Evolutionary conservation across 2,329 filamentous ascomycete species (phyloP).

Genomic region (Lanzia echinophila): DNA sequence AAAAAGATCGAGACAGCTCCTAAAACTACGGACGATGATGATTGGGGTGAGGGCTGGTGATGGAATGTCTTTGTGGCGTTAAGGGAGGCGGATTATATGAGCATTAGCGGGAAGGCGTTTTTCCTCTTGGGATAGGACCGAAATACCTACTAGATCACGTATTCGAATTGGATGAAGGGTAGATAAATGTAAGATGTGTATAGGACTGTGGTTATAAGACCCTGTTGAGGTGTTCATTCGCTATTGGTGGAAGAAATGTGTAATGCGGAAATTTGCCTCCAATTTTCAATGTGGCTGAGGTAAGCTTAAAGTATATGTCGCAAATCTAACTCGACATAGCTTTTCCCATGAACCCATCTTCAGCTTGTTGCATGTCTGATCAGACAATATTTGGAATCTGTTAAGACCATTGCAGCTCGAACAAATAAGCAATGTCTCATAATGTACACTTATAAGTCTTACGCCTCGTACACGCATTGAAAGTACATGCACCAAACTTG

Average conservation of each 20-base stretch:
- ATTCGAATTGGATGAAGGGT: neutral
- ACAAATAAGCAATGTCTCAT: neutral
- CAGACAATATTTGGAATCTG: neutral
- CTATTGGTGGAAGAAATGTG: neutral
- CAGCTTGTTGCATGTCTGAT: constrained; percentile 1
- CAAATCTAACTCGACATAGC: neutral
- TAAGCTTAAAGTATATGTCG: neutral
- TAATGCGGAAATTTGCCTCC: neutral
- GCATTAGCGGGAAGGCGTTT: constrained; percentile 2
- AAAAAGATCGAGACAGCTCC: constrained; percentile 68
- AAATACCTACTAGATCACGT: neutral
- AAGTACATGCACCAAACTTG: neutral
- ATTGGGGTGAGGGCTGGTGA: constrained; percentile 61
- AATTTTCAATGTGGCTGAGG: neutral
- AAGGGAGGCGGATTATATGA: neutral
- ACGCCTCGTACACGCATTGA: neutral
- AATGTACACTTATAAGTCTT: neutral
- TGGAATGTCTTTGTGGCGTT: neutral
- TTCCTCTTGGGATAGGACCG: neutral
- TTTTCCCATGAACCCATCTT: neutral
- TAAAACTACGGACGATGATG: constrained; percentile 49
- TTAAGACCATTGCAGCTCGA: neutral
- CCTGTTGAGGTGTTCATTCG: neutral
- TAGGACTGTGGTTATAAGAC: neutral
- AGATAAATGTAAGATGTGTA: neutral